phyloP scores from a whole-genome alignment of 1,139 yeast genomes.

The Torulaspora globosa region DNA sequence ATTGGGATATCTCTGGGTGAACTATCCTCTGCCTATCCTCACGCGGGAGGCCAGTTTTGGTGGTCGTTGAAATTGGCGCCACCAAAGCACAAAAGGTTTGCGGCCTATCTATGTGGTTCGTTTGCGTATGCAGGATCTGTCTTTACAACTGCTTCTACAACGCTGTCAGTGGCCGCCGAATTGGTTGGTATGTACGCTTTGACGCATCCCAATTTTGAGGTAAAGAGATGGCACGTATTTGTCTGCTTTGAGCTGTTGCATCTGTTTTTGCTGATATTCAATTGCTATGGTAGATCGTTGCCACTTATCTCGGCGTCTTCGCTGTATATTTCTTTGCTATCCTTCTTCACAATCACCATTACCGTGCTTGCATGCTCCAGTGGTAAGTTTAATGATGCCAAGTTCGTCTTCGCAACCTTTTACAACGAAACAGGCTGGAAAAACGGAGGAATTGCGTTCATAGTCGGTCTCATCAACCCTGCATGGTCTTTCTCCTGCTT shows the following conservation, averaged over 20 bases:
- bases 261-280: constrained; percentile 47
- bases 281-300: constrained; percentile 54
- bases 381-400: constrained; percentile 53
- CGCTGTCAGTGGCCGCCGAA: constrained; percentile 49
- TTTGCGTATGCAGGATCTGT: constrained; percentile 59
- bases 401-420: constrained; percentile 59
- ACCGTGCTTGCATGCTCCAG: constrained; percentile 54
- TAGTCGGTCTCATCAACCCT: constrained; percentile 63
- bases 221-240: constrained; percentile 57
- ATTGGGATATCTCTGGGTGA: constrained; percentile 54
- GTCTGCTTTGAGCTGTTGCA: constrained; percentile 48
- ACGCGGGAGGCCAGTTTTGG: constrained; percentile 64
- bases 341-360: constrained; percentile 53
- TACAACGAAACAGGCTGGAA: constrained; percentile 66
- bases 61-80: constrained; percentile 60
- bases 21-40: constrained; percentile 54
- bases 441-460: constrained; percentile 55
- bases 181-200: constrained; percentile 55
- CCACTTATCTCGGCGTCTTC: constrained; percentile 52
- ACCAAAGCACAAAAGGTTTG: constrained; percentile 45
- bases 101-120: constrained; percentile 56
- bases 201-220: constrained; percentile 44
- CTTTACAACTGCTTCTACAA: constrained; percentile 58
- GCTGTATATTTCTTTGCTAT: constrained; percentile 50
- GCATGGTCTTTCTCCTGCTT: constrained; percentile 68